Base-by-base conservation (phyloP, 2,329 filamentous ascomycete genomes). In the Lomentospora prolificans region DNA sequence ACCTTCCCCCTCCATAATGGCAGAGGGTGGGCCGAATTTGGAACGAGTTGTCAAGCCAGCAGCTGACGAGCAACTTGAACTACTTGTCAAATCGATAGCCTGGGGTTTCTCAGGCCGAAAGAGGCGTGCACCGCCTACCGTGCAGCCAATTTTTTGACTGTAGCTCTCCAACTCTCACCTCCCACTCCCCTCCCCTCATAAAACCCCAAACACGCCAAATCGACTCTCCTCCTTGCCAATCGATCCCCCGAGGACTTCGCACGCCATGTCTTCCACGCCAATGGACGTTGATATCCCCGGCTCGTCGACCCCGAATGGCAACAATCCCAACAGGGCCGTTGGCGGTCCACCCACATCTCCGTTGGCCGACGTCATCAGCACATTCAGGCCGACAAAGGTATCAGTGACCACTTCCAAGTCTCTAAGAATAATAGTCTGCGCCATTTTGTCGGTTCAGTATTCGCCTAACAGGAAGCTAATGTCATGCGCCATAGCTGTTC, bases 331-430 rank as follows among this genome's bases (percentile, higher is more conserved):
- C 7, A 72, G 79, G 19, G 74, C 73, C 9, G 61, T 79, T 19
- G 72, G 70, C 46, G 62, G 64, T 50, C 71, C 67, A 55, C 62
- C 72, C 57, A 79, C 79, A 4, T 82, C 86, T 10, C 87, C 87
- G 66, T 79, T 96, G 55, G 79, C 82, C 64, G 89, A 96, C 64
- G 78, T 94, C 61, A 85, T 96, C 62, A 77, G 81, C 36, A 84
- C 79, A 55, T 95, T 89, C 67, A 80, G 89, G 53, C 89, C 92
- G 6, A 86, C 86, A 50, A 90, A 90, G 78, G 89, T 92, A 72
- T 62, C 71, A 48, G 51, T 36, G 10, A 22, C 41, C 50, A 22
- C 12, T 12, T 53, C 19, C 19, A 33, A 57, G 8, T 17, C 36
- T 41, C 36, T 14, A 19, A 17, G 5, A 39, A 6, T n/a, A n/a